phyloP scores from a whole-genome alignment of 768 basidiomycete genomes.

The Suillus fuscotomentosus region DNA sequence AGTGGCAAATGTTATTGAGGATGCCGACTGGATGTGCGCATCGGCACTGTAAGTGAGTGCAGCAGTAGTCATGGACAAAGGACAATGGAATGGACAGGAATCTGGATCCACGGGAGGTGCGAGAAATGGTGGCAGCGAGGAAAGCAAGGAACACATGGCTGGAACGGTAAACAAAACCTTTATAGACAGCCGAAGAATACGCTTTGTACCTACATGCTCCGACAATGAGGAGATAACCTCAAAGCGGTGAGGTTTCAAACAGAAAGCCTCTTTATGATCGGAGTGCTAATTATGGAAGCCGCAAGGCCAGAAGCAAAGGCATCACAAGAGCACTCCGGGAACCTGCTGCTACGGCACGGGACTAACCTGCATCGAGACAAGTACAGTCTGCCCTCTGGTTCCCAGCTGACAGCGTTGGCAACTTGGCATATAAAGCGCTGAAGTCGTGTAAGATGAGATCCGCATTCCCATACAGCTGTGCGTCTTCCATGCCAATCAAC shows the following conservation, averaged over 20 bases:
- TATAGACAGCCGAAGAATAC: slow-evolving; percentile 3
- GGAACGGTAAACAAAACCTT: background rate
- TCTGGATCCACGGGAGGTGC: background rate
- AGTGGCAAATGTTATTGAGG: slow-evolving; percentile 20
- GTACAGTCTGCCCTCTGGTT: too few species aligned
- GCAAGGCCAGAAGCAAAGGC: background rate
- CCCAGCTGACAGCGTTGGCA: background rate
- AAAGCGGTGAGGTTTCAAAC: slow-evolving; percentile 5
- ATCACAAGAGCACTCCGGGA: background rate
- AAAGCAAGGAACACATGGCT: background rate
- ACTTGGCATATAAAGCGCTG: background rate
- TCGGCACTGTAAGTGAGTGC: background rate
- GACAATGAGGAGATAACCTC: slow-evolving; percentile 7
- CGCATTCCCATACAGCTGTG: background rate
- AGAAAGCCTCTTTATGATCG: background rate
- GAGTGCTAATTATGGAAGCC: background rate
- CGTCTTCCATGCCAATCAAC: background rate
- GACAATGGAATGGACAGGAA: background rate
- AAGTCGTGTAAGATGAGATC: background rate
- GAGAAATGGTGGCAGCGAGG: background rate
- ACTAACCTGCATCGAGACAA: background rate
- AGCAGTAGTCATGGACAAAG: background rate
- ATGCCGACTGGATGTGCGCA: background rate
- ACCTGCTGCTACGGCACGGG: background rate
- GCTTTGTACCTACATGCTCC: slow-evolving; percentile 9